These are phyloP conservation scores for Rhododendron kiyosumense DNA, from an alignment of 148 eudicot species.

Conservation along the genomic window DNA sequence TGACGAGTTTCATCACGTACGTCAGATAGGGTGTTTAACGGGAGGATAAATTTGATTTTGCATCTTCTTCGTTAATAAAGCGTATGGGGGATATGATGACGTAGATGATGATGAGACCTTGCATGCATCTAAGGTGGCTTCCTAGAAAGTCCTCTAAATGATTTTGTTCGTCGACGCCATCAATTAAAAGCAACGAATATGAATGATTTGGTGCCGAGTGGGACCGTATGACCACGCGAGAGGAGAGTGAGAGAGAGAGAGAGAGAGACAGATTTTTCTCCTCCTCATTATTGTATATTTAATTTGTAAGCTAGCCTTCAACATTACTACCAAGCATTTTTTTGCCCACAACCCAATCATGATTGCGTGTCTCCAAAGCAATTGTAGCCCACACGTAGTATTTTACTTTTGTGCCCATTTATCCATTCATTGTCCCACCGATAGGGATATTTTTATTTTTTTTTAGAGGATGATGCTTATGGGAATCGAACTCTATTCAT, in stretches of 20 bases:
- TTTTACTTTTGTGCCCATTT: neutral
- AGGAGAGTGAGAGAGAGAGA: neutral
- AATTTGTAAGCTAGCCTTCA: neutral
- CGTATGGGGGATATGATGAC: neutral
- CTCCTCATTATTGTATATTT: neutral
- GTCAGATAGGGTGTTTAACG: too few relatives aligned
- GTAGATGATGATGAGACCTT: neutral
- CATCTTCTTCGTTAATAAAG: too few relatives aligned
- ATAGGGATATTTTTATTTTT: neutral
- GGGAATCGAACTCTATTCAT: too few relatives aligned
- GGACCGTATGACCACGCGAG: neutral
- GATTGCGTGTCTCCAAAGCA: slow-evolving; percentile 12
- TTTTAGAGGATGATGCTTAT: too few relatives aligned
- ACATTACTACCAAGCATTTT: neutral
- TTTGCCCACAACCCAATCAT: slow-evolving; percentile 3
- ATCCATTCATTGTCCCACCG: neutral
- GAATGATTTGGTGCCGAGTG: neutral
- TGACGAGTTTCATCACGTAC: too few relatives aligned
- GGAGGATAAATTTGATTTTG: too few relatives aligned
- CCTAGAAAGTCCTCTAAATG: slow-evolving; percentile 10
- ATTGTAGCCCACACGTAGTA: neutral
- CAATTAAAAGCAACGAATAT: slow-evolving; percentile 3
- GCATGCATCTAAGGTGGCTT: neutral
- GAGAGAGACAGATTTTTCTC: neutral
- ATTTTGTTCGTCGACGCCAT: slow-evolving; percentile 13